phyloP scores from a whole-genome alignment of 2,329 filamentous ascomycete species.

The Fusarium abutilonis region DNA sequence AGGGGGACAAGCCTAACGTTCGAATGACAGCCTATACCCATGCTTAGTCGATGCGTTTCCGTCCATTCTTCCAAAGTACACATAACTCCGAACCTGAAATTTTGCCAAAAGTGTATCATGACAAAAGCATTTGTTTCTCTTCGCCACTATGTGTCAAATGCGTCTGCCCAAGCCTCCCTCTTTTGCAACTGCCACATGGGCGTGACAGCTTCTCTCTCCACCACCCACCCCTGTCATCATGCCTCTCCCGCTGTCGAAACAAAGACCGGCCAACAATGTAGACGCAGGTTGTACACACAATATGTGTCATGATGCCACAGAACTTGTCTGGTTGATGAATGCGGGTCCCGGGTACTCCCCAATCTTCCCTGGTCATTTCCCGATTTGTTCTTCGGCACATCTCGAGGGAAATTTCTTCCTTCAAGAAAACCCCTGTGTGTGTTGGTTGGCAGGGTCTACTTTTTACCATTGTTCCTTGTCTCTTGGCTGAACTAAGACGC shows the following conservation, averaged over 20 bases:
- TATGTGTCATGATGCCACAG: constrained; percentile 41
- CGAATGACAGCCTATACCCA: constrained; percentile 20
- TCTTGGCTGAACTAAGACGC: constrained; percentile 36
- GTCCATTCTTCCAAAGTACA: constrained; percentile 4
- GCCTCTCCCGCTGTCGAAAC: constrained; percentile 26
- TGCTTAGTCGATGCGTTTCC: constrained; percentile 7
- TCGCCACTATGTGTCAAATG: constrained; percentile 1
- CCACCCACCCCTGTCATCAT: constrained; percentile 17
- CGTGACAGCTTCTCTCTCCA: constrained; percentile 16
- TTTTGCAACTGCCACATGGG: constrained; percentile 30
- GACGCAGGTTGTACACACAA: constrained; percentile 18
- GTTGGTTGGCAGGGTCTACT: constrained; percentile 39
- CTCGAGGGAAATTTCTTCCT: constrained; percentile 27
- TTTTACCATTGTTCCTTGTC: constrained; percentile 28
- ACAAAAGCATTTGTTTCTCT: constrained; percentile 7
- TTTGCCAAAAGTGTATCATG: neutral
- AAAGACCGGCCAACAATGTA: constrained; percentile 17
- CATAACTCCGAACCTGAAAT: neutral
- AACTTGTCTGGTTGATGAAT: constrained; percentile 14
- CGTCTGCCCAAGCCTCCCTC: constrained; percentile 18
- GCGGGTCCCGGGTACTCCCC: constrained; percentile 17
- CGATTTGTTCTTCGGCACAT: constrained; percentile 38
- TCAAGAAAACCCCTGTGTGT: constrained; percentile 20
- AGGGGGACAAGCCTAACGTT: constrained; percentile 11
- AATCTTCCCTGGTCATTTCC: constrained; percentile 15